Evolutionary conservation across 139 green algal genomes (phyloP), one percentile per base, ranked within the genome.

Genomic region (Chlamydomonas asymmetrica): DNA sequence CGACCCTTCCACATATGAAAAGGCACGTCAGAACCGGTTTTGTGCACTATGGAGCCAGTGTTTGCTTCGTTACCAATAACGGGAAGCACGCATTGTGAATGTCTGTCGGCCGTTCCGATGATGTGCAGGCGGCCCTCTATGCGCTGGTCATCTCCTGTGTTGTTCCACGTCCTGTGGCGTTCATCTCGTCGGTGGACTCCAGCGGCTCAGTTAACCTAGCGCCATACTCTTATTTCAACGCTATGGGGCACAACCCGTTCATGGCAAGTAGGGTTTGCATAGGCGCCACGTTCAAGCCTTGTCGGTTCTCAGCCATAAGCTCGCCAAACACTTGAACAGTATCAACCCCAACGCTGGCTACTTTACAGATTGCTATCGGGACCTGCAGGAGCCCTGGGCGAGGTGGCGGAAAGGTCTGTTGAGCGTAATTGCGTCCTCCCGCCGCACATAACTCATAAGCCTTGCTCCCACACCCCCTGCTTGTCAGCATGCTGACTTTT

Each of bases 171-270:
- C 94, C 94, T 41, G 91, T 98, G 27, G 94, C 88, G 29, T 91
- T 98, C 68, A 82, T 95, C 25, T 97, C 89, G 3, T 88, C 76
- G 10, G 50, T 92, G 16, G 85, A 61, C 69, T 38, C 62, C 0
- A 73, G 38, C 0, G 71, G 71, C 0, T 29, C 2, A 1, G 61
- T 82, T 31, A 97, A 97, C 66, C 69, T 98, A 22, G 81, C 92
- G 4, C 94, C 94, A 9, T 98, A 93, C 85, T 88, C 63, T 57
- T 98, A 98, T 78, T 98, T 98, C 78, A 92, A 92, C 31, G 84
- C 86, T 4, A 79, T 98, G 83, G 70, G 80, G 2, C 92, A 96
- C 61, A 77, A 92, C 69, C 20, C 59, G 13, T 38, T 34, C 25
- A 22, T 22, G 49, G 49, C 80, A 73, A 67, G 56, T 65, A 18